Percentiles rank a stretch among this genome's conserved stretches.
Conservation (phyloP, 257 asterid species). For the Rhazya stricta region DNA sequence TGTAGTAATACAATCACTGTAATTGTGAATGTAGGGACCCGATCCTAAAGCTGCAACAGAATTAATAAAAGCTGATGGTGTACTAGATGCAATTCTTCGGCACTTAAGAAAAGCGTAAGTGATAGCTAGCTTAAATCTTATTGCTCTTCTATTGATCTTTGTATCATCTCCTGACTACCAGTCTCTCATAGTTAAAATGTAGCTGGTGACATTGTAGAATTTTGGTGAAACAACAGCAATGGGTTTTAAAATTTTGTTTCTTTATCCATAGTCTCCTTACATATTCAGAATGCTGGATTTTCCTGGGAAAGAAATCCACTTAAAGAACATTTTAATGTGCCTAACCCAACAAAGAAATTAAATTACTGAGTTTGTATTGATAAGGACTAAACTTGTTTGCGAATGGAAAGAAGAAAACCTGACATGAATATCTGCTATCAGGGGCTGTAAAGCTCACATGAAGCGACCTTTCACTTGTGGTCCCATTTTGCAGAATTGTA, state of each 20-base stretch:
- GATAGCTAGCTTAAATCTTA: neutral
- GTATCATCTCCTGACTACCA: neutral
- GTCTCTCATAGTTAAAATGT: neutral
- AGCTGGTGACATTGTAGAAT: neutral
- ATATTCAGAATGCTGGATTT: neutral
- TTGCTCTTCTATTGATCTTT: neutral
- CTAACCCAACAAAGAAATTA: neutral
- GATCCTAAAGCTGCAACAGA: constrained; percentile 77
- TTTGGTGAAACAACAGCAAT: neutral
- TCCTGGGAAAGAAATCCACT: neutral
- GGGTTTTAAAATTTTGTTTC: neutral
- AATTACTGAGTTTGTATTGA: neutral
- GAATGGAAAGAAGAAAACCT: neutral
- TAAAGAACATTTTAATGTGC: neutral
- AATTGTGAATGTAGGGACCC: constrained; percentile 66
- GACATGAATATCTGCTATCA: neutral
- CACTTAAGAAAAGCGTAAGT: constrained; percentile 84
- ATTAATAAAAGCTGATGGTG: constrained; percentile 68
- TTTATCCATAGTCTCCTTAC: neutral
- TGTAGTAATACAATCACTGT: constrained; percentile 12
- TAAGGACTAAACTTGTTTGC: neutral
- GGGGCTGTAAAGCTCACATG: neutral
- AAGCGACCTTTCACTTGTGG: neutral
- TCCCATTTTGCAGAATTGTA: neutral
- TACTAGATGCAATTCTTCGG: constrained; percentile 68